Percentiles rank a stretch among this genome's conserved stretches.
phyloP scores from a whole-genome alignment of 345 rosid species.

The Pistacia integerrima region DNA sequence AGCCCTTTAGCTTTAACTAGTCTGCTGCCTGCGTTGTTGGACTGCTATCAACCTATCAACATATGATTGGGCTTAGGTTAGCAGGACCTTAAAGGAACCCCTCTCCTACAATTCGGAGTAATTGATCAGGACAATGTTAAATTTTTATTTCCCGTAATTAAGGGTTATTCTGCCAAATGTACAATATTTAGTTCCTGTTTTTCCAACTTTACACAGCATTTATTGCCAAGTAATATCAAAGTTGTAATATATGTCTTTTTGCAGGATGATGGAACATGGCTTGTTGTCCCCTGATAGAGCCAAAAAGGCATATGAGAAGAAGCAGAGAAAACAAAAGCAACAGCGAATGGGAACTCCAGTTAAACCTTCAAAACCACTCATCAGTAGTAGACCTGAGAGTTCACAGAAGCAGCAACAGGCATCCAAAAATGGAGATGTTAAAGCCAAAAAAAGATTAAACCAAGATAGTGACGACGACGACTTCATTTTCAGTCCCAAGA shows the following conservation, averaged over 20 bases:
- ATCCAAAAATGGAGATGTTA: slow-evolving; percentile 60
- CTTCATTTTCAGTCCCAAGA: slow-evolving; percentile 60
- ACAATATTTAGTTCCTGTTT: slow-evolving; percentile 7
- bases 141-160: background rate
- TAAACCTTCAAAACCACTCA: slow-evolving; percentile 49
- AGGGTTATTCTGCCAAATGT: background rate
- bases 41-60: background rate
- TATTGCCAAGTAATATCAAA: background rate
- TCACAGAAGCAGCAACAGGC: slow-evolving; percentile 57
- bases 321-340: slow-evolving; percentile 85
- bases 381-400: slow-evolving; percentile 59
- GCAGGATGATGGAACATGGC: slow-evolving; percentile 99
- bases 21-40: background rate
- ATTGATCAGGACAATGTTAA: background rate
- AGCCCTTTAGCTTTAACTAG: background rate
- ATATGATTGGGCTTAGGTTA: background rate
- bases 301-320: slow-evolving; percentile 76
- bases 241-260: slow-evolving; percentile 14
- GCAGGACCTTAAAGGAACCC: background rate
- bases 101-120: background rate
- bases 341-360: slow-evolving; percentile 64
- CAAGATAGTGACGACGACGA: slow-evolving; percentile 54
- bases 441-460: slow-evolving; percentile 61
- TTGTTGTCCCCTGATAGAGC: slow-evolving; percentile 77
- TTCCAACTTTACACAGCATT: background rate